Base-by-base conservation (phyloP, 2,329 filamentous ascomycete genomes). In the Exserohilum turcica region DNA sequence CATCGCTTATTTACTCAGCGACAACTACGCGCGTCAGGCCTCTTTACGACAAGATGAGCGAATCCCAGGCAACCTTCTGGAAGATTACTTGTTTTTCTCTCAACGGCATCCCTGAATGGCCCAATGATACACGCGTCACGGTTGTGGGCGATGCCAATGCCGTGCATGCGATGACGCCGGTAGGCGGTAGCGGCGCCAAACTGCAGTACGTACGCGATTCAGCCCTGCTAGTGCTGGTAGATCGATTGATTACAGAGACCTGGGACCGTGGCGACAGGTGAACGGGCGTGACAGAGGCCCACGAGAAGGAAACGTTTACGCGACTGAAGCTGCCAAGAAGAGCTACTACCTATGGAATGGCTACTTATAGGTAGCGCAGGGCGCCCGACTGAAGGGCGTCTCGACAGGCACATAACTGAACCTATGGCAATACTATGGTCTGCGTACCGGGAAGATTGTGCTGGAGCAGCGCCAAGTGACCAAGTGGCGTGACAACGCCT, bases 11-110 rank as follows among this genome's bases (percentile, higher is more conserved):
- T 75, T 82, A 0, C 84, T 85, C 0, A 85, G 86, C 59, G 78
- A 88, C 57, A 78, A 88, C 66, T 84, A 82, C 67, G 10, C 76
- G 79, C 2, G 71, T 87, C 39, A 80, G 76, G 65, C 78, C 83
- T 1, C 69, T 88, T 0, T 82, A 88, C 53, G 82, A 86, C 5
- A 61, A 85, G 31, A 86, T 86, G 82, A 66, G 74, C 5, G 81
- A 80, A 49, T 57, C 70, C 0, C 82, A 87, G 57, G 82, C 85
- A 0, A 84, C 85, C 0, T 87, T 88, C 59, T 87, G 84, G 83
- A 87, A 86, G 61, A 86, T 88, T 42, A 86, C 84, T 2, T 87
- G 83, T 59, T 86, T 84, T 0, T 80, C 78, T 0, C 85, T 84
- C 0, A 76, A 76, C 0, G 84, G 84, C 1, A 82, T 87, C 0